Evolutionary conservation across 192 early-diverging fungal genomes (phyloP), one percentile per base, ranked within the genome.

Genomic region (Backusella circina): DNA sequence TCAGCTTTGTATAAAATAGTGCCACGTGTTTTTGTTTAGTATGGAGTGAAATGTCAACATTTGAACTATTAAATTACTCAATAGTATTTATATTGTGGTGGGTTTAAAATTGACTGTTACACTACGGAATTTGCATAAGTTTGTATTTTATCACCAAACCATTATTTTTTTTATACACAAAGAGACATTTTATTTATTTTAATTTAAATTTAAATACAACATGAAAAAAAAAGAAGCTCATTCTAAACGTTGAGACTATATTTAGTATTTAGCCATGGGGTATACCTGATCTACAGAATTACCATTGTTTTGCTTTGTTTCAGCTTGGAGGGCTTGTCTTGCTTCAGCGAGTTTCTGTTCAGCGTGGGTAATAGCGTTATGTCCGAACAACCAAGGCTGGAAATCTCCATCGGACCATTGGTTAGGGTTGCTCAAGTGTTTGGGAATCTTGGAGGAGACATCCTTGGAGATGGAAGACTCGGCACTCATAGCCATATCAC

Each of bases 331-430:
- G 23, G 2, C 3, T 26, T 28, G 21, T 28, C 26, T 61, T 28
- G 23, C 21, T 23, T 61, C 23, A 61, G 54, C 54, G 12, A 61
- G 54, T 28, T 61, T 61, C 13, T 61, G 54, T 38, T 68, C 36
- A 36, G 73, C 73, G 31, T 37, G 61, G 15, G 61, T 65, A 13
- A 74, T 74, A 38, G 73, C 73, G 33, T 74, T 64, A 28, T 74
- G 64, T 21, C 73, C 73, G 65, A 65, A 74, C 16, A 74, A 26
- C 73, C 73, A 74, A 12, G 73, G 61, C 31, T 65, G 73, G 28
- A 74, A 74, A 41, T 74, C 73, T 16, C 38, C 38, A 74, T 74
- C 64, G 9, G 73, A 74, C 73, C 73, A 74, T 66, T 65, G 73
- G 73, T 65, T 38, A 30, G 73, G 73, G 32, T 72, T 72, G 4